phyloP scores from a whole-genome alignment of 345 rosid genomes.

The Pugionium dolabratum region DNA sequence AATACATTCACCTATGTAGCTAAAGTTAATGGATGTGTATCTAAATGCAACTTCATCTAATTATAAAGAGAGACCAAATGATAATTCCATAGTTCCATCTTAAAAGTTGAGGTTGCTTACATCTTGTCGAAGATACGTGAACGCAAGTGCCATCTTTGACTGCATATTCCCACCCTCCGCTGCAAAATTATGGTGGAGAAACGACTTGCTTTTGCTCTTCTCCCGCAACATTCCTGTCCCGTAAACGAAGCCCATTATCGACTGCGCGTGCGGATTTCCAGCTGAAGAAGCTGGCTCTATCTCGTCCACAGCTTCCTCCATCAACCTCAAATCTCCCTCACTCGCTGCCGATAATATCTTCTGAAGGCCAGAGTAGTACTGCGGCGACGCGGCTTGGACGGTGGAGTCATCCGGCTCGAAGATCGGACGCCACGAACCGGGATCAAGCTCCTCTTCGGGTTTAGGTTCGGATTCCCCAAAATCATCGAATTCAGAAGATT shows the following conservation, averaged over 20 bases:
- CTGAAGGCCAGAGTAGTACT: slow-evolving; percentile 56
- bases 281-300: slow-evolving; percentile 56
- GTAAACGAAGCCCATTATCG: slow-evolving; percentile 66
- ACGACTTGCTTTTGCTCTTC: slow-evolving; percentile 69
- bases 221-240: slow-evolving; percentile 75
- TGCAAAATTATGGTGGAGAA: slow-evolving; percentile 77
- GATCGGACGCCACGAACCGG: slow-evolving; percentile 91
- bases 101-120: slow-evolving; percentile 49
- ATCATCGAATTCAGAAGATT: slow-evolving; percentile 65
- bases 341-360: slow-evolving; percentile 60
- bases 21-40: neutral
- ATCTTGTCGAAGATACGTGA: slow-evolving; percentile 81
- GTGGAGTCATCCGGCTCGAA: slow-evolving; percentile 67
- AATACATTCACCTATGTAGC: slow-evolving; percentile 1
- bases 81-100: neutral
- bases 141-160: slow-evolving; percentile 93
- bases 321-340: slow-evolving; percentile 53
- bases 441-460: slow-evolving; percentile 80
- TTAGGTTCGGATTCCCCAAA: slow-evolving; percentile 69
- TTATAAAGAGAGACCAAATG: neutral
- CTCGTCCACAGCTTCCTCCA: slow-evolving; percentile 76
- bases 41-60: slow-evolving; percentile 5
- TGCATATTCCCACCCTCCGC: slow-evolving; percentile 76
- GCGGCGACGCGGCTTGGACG: slow-evolving; percentile 37
- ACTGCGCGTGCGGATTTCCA: slow-evolving; percentile 80